phyloP scores from a whole-genome alignment of 805 yeast species.

The Metschnikowia peoriensis region DNA sequence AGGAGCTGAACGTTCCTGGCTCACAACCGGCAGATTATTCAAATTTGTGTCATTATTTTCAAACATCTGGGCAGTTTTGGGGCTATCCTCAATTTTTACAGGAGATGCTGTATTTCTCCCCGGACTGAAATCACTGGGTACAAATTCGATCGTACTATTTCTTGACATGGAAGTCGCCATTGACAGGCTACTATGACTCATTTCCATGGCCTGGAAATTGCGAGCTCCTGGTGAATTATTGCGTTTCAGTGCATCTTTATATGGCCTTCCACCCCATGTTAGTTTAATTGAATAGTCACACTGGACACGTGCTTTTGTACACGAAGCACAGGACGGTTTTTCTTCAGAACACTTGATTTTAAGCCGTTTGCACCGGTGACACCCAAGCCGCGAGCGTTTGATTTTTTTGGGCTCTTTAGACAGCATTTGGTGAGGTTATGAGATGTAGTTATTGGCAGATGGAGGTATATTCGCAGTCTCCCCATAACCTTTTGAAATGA shows the following conservation, averaged over 20 bases:
- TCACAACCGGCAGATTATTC: too few species aligned
- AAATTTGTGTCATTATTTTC: too few species aligned
- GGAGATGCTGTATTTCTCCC: not conserved
- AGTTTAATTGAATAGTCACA: slow-evolving; percentile 67
- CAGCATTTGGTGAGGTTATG: not conserved
- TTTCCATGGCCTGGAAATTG: not conserved
- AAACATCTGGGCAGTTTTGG: too few species aligned
- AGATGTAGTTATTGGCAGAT: not conserved
- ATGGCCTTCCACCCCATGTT: slow-evolving; percentile 77
- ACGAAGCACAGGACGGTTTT: slow-evolving; percentile 61
- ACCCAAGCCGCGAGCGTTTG: slow-evolving; percentile 55
- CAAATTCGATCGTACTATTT: slow-evolving; percentile 7
- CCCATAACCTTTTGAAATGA: not conserved
- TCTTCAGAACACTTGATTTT: slow-evolving; percentile 70
- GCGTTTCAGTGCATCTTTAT: slow-evolving; percentile 42
- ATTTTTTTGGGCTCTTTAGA: slow-evolving; percentile 18
- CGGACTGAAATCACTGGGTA: slow-evolving; percentile 4
- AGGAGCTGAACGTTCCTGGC: too few species aligned
- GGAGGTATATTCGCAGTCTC: not conserved
- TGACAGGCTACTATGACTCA: not conserved
- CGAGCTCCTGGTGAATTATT: slow-evolving; percentile 7
- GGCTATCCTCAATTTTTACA: not conserved
- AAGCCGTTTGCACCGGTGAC: slow-evolving; percentile 58
- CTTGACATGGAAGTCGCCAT: not conserved
- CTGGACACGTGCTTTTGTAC: slow-evolving; percentile 41